Conservation (phyloP, 2,329 filamentous ascomycete species). For the Aspergillus udagawae region DNA sequence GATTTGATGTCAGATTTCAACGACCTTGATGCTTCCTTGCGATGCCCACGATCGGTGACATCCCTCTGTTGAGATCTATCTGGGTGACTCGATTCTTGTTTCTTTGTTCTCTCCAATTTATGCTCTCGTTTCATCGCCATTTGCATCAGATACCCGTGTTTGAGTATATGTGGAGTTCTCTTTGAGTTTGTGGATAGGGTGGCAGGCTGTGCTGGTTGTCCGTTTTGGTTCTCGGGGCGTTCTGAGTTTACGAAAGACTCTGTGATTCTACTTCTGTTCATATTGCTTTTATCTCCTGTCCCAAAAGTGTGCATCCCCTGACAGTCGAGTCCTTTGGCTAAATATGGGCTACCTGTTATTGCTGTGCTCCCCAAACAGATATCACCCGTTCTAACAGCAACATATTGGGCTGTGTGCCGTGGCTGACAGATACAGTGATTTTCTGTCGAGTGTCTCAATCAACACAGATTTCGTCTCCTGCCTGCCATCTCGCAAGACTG, state of each 20-base stretch:
- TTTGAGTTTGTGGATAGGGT: neutral
- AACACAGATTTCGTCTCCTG: neutral
- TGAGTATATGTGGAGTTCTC: neutral
- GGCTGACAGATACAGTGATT: neutral
- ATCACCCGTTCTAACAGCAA: neutral
- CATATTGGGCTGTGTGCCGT: neutral
- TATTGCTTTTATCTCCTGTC: neutral
- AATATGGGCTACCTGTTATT: neutral
- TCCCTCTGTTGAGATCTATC: neutral
- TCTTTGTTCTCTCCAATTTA: constrained; percentile 2
- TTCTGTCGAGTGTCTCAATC: neutral
- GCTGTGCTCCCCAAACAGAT: neutral
- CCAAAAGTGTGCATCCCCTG: neutral
- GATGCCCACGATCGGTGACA: neutral
- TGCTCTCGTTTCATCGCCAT: neutral
- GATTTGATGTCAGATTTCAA: neutral
- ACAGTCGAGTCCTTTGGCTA: neutral
- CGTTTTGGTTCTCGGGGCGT: neutral
- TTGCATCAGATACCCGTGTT: constrained; percentile 20
- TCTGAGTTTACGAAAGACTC: neutral
- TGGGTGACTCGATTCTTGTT: neutral
- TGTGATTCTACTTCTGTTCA: neutral
- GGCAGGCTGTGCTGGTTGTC: neutral
- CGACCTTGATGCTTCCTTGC: neutral
- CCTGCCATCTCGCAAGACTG: neutral